A percentile compares a stretch with the other conserved stretches of the same genome.
Conservation (phyloP, 2,329 filamentous ascomycete genomes). For the Biscogniauxia marginata region DNA sequence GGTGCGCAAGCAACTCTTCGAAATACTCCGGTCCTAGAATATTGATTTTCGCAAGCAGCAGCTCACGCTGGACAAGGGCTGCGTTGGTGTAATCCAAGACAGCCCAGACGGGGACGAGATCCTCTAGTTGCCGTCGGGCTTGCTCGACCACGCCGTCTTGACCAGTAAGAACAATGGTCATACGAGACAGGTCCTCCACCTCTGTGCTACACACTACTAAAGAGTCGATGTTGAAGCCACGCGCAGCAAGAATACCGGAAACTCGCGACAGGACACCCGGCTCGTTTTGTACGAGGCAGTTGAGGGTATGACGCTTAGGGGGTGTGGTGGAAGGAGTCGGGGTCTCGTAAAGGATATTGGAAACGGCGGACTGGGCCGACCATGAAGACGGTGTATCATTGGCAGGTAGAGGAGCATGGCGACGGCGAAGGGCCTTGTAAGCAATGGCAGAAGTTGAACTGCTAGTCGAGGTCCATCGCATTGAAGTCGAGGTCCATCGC, state of each 20-base stretch:
- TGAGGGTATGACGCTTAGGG: slow-evolving; percentile 92
- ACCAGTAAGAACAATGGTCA: slow-evolving; percentile 96
- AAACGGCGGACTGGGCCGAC: slow-evolving; percentile 92
- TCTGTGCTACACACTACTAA: slow-evolving; percentile 97
- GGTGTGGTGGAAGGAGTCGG: slow-evolving; percentile 79
- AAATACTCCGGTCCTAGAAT: slow-evolving; percentile 98
- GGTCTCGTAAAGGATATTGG: slow-evolving; percentile 98
- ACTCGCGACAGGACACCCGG: slow-evolving; percentile 95
- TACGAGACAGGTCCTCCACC: slow-evolving; percentile 92
- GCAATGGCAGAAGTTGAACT: slow-evolving; percentile 90
- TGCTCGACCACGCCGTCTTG: slow-evolving; percentile 98
- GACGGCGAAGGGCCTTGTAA: slow-evolving; percentile 94
- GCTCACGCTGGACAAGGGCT: slow-evolving; percentile 90
- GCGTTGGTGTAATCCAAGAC: slow-evolving; percentile 94
- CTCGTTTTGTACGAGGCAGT: slow-evolving; percentile 98
- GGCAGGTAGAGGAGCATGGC: slow-evolving; percentile 80
- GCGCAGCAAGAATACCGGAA: slow-evolving; percentile 90
- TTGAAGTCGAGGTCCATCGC: slow-evolving; percentile 9
- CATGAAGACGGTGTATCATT: slow-evolving; percentile 73
- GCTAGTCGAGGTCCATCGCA: slow-evolving; percentile 45
- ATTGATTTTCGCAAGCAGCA: slow-evolving; percentile 93
- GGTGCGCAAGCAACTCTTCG: slow-evolving; percentile 92
- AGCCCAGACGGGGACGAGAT: slow-evolving; percentile 96
- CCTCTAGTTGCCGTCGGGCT: slow-evolving; percentile 90
- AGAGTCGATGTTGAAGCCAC: slow-evolving; percentile 99